A percentile compares a stretch with the other conserved stretches of the same genome.
Evolutionary conservation across 176 grass and related monocot genomes (phyloP).

Genomic region (Panicum miliaceum): DNA sequence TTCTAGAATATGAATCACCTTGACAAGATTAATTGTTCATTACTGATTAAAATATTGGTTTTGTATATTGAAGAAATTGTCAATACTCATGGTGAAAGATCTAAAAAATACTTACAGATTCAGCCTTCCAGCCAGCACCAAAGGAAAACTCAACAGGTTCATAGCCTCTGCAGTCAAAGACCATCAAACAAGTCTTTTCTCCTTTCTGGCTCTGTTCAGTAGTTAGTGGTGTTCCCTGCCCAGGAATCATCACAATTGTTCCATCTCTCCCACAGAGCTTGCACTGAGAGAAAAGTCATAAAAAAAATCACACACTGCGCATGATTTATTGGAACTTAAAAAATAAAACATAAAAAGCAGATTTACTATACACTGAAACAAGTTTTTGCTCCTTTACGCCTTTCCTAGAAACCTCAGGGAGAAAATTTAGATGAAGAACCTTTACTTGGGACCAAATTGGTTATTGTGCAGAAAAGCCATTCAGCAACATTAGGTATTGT

Average conservation of each 20-base stretch:
- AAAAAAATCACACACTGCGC: constrained; percentile 28
- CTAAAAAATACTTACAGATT: constrained; percentile 73
- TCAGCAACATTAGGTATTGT: background rate
- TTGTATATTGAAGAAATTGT: background rate
- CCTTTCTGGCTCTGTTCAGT: constrained; percentile 63
- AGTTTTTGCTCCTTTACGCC: background rate
- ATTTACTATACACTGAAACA: background rate
- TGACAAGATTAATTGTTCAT: background rate
- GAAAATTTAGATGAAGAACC: constrained; percentile 4
- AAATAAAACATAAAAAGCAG: background rate
- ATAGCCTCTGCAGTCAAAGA: constrained; percentile 91
- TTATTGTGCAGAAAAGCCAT: background rate
- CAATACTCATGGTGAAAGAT: constrained; percentile 25
- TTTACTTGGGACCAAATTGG: background rate
- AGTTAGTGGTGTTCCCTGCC: constrained; percentile 78
- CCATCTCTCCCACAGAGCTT: constrained; percentile 91
- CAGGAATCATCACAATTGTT: constrained; percentile 87
- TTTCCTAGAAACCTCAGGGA: constrained; percentile 15
- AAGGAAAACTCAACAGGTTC: constrained; percentile 87
- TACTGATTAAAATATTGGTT: constrained; percentile 4
- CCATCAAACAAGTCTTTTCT: constrained; percentile 64
- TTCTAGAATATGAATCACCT: constrained; percentile 20
- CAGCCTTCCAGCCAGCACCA: constrained; percentile 77
- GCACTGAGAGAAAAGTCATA: constrained; percentile 67
- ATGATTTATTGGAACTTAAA: background rate